phyloP scores from a whole-genome alignment of 768 basidiomycete genomes.

The Cystofilobasidium capitatum region DNA sequence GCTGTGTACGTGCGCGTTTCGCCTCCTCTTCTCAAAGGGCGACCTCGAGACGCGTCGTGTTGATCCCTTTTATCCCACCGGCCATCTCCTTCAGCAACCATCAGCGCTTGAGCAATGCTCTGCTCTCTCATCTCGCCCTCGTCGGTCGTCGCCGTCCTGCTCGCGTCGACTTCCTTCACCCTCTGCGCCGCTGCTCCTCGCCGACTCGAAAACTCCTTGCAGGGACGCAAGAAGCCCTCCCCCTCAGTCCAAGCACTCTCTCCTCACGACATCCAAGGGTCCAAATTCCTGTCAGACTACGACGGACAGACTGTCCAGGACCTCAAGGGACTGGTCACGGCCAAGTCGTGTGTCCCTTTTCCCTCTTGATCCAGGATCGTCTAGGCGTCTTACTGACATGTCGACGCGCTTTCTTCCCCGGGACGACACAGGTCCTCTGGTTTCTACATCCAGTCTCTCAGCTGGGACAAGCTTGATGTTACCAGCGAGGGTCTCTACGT shows the following conservation, averaged over 20 bases:
- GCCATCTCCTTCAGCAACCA: background rate
- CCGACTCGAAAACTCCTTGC: too few species aligned
- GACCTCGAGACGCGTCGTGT: background rate
- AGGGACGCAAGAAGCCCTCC: background rate
- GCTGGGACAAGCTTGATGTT: background rate
- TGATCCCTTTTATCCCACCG: background rate
- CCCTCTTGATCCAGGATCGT: background rate
- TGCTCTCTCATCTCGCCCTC: background rate
- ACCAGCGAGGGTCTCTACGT: constrained; percentile 16
- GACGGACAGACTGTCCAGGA: background rate
- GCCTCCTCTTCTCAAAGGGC: too few species aligned
- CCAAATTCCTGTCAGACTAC: background rate
- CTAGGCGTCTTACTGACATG: background rate
- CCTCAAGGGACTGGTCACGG: constrained; percentile 10
- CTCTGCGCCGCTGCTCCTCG: background rate
- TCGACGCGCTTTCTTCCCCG: background rate
- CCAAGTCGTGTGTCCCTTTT: constrained; percentile 3
- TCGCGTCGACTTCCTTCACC: background rate
- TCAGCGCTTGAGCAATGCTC: background rate
- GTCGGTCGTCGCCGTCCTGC: background rate
- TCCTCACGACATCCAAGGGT: constrained; percentile 11
- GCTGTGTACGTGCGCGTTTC: too few species aligned
- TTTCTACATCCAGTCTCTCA: constrained; percentile 8
- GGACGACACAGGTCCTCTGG: background rate
- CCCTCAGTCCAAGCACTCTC: background rate